These are phyloP conservation scores for Scorias spongiosa DNA, from an alignment of 2,329 filamentous ascomycete species.

Conservation along the genomic window DNA sequence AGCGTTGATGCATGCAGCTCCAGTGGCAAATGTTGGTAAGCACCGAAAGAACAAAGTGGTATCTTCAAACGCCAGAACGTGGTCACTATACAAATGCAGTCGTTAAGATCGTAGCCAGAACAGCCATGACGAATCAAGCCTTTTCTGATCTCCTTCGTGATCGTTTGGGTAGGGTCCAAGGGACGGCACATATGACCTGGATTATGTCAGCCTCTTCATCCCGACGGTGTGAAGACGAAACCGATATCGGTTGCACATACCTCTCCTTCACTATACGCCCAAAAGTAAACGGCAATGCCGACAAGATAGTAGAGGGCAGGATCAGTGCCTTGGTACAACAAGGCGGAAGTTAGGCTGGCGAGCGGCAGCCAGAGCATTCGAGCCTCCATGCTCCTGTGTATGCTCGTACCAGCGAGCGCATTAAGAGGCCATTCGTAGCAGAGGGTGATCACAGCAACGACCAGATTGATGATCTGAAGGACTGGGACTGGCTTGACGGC, in stretches of 20 bases:
- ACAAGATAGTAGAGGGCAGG: conserved; percentile 83
- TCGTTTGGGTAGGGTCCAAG: conserved; percentile 35
- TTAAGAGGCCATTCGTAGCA: conserved; percentile 84
- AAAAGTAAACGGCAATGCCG: conserved; percentile 78
- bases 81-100: no score
- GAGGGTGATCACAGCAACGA: conserved; percentile 64
- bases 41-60: no score
- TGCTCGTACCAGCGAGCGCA: conserved; percentile 56
- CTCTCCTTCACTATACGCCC: conserved; percentile 95
- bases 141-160: conserved; percentile 8
- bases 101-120: no score
- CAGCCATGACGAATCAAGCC: conserved; percentile 4
- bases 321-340: conserved; percentile 89
- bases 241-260: conserved; percentile 36
- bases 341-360: conserved; percentile 53
- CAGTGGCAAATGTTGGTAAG: no score
- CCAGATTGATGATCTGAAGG: conserved; percentile 76
- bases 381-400: conserved; percentile 80
- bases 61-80: no score
- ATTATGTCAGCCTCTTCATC: no score
- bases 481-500: conserved; percentile 78
- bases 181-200: conserved; percentile 33
- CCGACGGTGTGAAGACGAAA: not conserved
- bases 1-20: no score
- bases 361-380: conserved; percentile 72